These are phyloP conservation scores for Galerina marginata DNA, from an alignment of 768 basidiomycete genomes.

Conservation along the genomic window DNA sequence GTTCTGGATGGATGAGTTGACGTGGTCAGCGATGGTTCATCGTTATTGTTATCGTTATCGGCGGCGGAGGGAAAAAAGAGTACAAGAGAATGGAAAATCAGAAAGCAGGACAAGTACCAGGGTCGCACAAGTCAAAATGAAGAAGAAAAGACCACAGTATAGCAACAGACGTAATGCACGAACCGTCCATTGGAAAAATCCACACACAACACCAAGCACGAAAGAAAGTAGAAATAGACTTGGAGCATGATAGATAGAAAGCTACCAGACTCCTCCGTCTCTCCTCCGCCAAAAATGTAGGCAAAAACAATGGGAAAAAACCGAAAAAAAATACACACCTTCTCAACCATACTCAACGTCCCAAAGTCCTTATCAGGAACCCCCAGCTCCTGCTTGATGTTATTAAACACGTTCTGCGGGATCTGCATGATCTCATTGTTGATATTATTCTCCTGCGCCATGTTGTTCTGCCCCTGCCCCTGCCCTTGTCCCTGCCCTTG, in stretches of 20 bases:
- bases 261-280: too few species aligned
- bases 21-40: not conserved
- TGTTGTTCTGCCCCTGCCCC: too few species aligned
- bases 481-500: too few species aligned
- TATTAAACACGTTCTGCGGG: conserved; percentile 35
- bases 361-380: conserved; percentile 50
- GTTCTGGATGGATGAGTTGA: conserved; percentile 11
- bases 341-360: conserved; percentile 56
- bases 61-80: not conserved
- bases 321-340: conserved; percentile 48
- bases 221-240: not conserved
- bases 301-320: conserved; percentile 7
- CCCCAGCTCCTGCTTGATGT: conserved; percentile 48
- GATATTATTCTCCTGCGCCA: conserved; percentile 22
- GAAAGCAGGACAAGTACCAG: not conserved
- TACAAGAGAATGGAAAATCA: conserved; percentile 12
- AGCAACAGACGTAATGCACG: too few species aligned
- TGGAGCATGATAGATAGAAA: too few species aligned
- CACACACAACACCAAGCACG: not conserved
- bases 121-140: not conserved
- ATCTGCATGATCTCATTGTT: conserved; percentile 50
- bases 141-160: too few species aligned
- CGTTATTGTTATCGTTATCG: too few species aligned
- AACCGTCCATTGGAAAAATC: too few species aligned
- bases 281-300: conserved; percentile 1